Evolutionary conservation across 179 eudicot species (phyloP).

Genomic region (Beta lomatogona): DNA sequence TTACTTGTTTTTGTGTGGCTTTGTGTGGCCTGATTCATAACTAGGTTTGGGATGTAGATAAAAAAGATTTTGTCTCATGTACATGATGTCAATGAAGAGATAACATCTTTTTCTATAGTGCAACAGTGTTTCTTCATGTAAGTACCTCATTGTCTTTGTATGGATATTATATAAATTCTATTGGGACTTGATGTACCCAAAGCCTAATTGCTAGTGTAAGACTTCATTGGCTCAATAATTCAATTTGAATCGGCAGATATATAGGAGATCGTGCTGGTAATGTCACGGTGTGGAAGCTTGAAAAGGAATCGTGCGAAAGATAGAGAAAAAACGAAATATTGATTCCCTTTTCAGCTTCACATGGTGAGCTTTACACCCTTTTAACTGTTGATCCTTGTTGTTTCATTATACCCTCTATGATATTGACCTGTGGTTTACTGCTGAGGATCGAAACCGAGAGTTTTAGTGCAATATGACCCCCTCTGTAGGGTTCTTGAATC

Average conservation of each 20-base stretch:
- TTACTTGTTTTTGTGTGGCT: not conserved
- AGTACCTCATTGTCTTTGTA: slow-evolving; percentile 25
- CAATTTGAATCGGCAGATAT: slow-evolving; percentile 49
- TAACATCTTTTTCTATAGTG: slow-evolving; percentile 63
- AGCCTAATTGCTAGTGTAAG: not conserved
- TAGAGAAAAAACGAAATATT: slow-evolving; percentile 69
- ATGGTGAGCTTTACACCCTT: slow-evolving; percentile 51
- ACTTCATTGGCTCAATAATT: not conserved
- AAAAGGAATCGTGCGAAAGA: slow-evolving; percentile 42
- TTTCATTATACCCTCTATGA: not conserved
- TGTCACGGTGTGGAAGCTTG: slow-evolving; percentile 72
- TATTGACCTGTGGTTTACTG: not conserved
- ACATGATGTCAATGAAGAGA: slow-evolving; percentile 56
- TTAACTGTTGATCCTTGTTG: not conserved
- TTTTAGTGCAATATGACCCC: not conserved
- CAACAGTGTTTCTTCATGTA: slow-evolving; percentile 72
- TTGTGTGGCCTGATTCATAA: not conserved
- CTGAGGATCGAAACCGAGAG: not conserved
- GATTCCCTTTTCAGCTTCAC: slow-evolving; percentile 79
- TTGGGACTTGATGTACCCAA: not conserved
- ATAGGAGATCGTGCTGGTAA: slow-evolving; percentile 77
- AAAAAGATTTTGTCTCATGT: slow-evolving; percentile 51
- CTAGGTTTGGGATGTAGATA: slow-evolving; percentile 89
- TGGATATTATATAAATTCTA: not conserved
- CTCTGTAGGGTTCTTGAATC: not conserved